Evolutionary conservation across 1,284 basidiomycete genomes (phyloP).

Genomic region (Ceratobasidium sp.): DNA sequence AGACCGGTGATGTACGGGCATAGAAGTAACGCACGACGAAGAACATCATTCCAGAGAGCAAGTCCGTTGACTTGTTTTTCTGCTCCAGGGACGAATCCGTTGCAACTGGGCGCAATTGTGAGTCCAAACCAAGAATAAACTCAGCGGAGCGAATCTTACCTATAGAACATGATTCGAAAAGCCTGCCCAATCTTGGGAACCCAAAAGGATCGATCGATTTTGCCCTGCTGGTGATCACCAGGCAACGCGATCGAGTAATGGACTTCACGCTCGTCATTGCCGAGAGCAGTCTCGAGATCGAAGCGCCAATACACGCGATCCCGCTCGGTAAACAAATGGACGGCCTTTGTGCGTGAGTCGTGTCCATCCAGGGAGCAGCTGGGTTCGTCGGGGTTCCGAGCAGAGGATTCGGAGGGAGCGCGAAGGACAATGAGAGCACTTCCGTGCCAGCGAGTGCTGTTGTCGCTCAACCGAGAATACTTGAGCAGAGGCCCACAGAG

Average conservation of each 20-base stretch:
- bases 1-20: background rate
- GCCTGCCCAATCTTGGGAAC: conserved; percentile 25
- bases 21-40: conserved; percentile 5
- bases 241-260: conserved; percentile 16
- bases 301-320: conserved; percentile 35
- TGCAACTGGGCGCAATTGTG: conserved; percentile 2
- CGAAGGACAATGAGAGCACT: conserved; percentile 29
- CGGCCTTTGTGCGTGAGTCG: conserved; percentile 16
- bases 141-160: background rate
- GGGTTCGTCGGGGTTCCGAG: conserved; percentile 20
- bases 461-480: conserved; percentile 25
- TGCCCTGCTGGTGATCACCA: background rate
- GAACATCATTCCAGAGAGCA: conserved; percentile 30
- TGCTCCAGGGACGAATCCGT: conserved; percentile 33
- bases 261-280: conserved; percentile 22
- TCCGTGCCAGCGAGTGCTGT: conserved; percentile 26
- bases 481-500: conserved; percentile 34
- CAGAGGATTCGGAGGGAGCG: conserved; percentile 13
- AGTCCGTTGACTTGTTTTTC: conserved; percentile 34
- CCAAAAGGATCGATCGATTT: conserved; percentile 32
- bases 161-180: conserved; percentile 32
- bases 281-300: conserved; percentile 18
- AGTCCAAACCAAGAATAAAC: background rate
- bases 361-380: conserved; percentile 17
- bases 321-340: conserved; percentile 31